A percentile compares a stretch with the other conserved stretches of the same genome.
Conservation (phyloP, 805 yeast species). For the Myxozyma udenii region DNA sequence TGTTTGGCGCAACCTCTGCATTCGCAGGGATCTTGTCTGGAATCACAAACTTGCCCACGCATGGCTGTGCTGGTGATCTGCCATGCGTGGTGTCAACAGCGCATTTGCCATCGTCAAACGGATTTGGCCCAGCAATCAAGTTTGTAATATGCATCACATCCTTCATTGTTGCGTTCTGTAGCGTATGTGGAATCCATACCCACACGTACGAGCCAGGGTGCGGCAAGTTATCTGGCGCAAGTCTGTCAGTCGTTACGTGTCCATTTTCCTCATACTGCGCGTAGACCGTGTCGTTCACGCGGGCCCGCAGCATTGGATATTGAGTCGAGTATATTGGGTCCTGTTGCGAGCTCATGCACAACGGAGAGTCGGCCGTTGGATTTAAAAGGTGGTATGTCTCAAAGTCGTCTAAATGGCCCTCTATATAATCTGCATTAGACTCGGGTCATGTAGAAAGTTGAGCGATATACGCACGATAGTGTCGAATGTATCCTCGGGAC, state of each 20-base stretch:
- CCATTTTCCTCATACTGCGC: constrained; percentile 29
- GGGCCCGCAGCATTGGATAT: constrained; percentile 29
- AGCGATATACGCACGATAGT: too few species aligned
- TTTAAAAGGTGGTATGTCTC: constrained; percentile 29
- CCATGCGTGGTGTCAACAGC: constrained; percentile 23
- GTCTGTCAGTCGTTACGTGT: constrained; percentile 29
- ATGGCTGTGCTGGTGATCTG: constrained; percentile 9
- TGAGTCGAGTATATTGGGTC: constrained; percentile 18
- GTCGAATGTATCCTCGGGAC: not conserved
- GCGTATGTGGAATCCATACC: constrained; percentile 17
- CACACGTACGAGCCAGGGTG: constrained; percentile 30
- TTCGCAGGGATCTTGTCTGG: constrained; percentile 23
- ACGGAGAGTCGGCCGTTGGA: constrained; percentile 13
- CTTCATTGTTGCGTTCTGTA: constrained; percentile 7
- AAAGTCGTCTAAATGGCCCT: constrained; percentile 27
- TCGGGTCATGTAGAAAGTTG: too few species aligned
- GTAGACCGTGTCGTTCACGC: constrained; percentile 26
- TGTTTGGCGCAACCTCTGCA: not conserved
- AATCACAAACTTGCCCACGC: constrained; percentile 19
- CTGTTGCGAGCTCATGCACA: constrained; percentile 24
- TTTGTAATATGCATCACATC: not conserved
- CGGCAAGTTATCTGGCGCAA: constrained; percentile 28
- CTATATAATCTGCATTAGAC: too few species aligned
- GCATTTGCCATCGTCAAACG: constrained; percentile 30
- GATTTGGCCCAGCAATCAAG: constrained; percentile 7